Evolutionary conservation across 2,329 filamentous ascomycete species (phyloP).

Genomic region (Colletotrichum magnum): DNA sequence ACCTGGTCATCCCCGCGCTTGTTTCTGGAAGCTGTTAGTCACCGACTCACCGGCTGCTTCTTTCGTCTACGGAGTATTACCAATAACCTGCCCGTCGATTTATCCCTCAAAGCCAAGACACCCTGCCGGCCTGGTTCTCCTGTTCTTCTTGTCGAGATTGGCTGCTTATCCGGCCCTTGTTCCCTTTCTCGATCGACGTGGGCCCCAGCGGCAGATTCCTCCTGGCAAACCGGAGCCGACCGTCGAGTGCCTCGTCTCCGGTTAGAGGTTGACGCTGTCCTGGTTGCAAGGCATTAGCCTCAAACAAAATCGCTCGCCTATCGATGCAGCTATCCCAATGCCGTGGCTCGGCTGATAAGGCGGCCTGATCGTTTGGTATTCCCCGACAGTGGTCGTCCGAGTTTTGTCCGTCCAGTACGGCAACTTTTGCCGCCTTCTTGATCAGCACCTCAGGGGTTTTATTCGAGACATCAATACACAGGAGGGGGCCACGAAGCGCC

Average conservation of each 20-base stretch:
- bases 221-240: slow-evolving; percentile 10
- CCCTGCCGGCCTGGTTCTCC: background rate
- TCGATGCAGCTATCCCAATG: slow-evolving; percentile 20
- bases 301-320: slow-evolving; percentile 12
- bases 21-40: slow-evolving; percentile 26
- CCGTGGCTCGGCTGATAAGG: slow-evolving; percentile 17
- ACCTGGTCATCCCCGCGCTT: slow-evolving; percentile 26
- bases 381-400: background rate
- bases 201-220: slow-evolving; percentile 8
- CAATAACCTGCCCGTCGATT: background rate
- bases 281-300: background rate
- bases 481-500: background rate
- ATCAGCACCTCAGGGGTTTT: background rate
- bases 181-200: slow-evolving; percentile 12
- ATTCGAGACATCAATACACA: background rate
- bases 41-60: slow-evolving; percentile 4
- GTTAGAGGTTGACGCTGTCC: background rate
- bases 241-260: slow-evolving; percentile 8
- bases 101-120: background rate
- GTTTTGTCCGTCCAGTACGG: background rate
- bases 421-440: slow-evolving; percentile 10
- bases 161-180: background rate
- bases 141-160: slow-evolving; percentile 5
- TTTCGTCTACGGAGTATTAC: background rate
- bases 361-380: background rate